Percentiles rank a stretch among this genome's conserved stretches.
phyloP scores from a whole-genome alignment of 2,329 filamentous ascomycete species.

The Zasmidium angulare region DNA sequence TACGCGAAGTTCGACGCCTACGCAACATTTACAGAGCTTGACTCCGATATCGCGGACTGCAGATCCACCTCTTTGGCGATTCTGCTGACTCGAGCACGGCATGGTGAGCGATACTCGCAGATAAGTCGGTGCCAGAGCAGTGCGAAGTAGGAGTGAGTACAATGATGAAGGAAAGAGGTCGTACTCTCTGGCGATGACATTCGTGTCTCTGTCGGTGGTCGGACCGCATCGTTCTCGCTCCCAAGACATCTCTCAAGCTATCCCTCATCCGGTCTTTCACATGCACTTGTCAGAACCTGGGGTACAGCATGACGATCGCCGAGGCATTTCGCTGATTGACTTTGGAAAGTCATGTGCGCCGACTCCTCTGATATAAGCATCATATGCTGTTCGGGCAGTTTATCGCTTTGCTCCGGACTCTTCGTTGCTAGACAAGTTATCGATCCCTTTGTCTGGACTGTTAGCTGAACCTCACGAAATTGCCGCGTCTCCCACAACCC shows the following conservation, averaged over 20 bases:
- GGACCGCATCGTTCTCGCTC: slow-evolving; percentile 3
- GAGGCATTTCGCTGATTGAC: background rate
- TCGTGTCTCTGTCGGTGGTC: background rate
- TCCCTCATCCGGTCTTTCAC: slow-evolving; percentile 9
- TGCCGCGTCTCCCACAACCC: background rate
- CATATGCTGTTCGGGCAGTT: slow-evolving; percentile 3
- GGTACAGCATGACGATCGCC: slow-evolving; percentile 11
- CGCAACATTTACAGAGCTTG: slow-evolving; percentile 3
- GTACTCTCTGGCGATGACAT: background rate
- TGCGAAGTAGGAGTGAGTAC: background rate
- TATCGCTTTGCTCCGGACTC: background rate
- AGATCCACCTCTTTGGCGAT: background rate
- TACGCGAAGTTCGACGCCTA: background rate
- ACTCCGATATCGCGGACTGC: slow-evolving; percentile 10
- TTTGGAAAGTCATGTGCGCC: slow-evolving; percentile 13
- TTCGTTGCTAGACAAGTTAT: background rate
- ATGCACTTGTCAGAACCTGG: slow-evolving; percentile 8
- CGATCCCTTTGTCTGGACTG: background rate
- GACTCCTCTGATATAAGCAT: slow-evolving; percentile 15
- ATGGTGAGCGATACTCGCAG: background rate
- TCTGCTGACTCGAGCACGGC: background rate
- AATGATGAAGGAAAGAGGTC: background rate
- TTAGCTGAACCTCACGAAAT: background rate
- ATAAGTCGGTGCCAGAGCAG: background rate
- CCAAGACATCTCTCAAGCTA: background rate